Evolutionary conservation across 2,329 filamentous ascomycete species (phyloP).

Genomic region (Chaetothyriales sp.): DNA sequence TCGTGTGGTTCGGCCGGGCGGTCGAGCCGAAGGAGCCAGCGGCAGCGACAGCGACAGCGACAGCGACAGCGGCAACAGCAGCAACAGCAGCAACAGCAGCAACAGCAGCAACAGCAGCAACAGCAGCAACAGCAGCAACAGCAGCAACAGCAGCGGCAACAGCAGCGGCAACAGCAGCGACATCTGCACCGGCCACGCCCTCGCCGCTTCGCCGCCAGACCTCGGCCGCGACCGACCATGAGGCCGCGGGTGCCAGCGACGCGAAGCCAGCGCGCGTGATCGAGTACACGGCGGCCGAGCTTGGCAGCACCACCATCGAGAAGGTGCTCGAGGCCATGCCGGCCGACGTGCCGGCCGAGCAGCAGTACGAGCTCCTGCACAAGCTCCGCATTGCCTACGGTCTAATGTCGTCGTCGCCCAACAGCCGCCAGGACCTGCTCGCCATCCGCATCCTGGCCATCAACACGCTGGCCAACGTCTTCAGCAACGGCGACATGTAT

Average conservation of each 20-base stretch:
- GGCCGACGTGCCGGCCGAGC: slow-evolving; percentile 54
- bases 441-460: slow-evolving; percentile 74
- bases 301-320: slow-evolving; percentile 20
- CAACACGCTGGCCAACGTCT: slow-evolving; percentile 81
- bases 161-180: slow-evolving; percentile 18
- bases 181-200: slow-evolving; percentile 52
- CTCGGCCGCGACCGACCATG: slow-evolving; percentile 15
- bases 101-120: slow-evolving; percentile 40
- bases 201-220: slow-evolving; percentile 57
- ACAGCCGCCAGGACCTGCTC: slow-evolving; percentile 61
- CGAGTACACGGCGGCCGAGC: slow-evolving; percentile 11
- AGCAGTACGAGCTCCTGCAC: slow-evolving; percentile 73
- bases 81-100: slow-evolving; percentile 17
- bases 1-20: slow-evolving; percentile 57
- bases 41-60: not conserved
- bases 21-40: slow-evolving; percentile 6
- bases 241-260: not conserved
- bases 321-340: slow-evolving; percentile 31
- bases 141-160: slow-evolving; percentile 15
- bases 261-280: not conserved
- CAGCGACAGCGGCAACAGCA: slow-evolving; percentile 18
- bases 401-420: slow-evolving; percentile 50
- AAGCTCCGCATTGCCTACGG: slow-evolving; percentile 74
- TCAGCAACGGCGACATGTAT: slow-evolving; percentile 67
- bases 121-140: not conserved